Conservation (phyloP, 495 filamentous ascomycete genomes). For the Trichoderma gamsii region DNA sequence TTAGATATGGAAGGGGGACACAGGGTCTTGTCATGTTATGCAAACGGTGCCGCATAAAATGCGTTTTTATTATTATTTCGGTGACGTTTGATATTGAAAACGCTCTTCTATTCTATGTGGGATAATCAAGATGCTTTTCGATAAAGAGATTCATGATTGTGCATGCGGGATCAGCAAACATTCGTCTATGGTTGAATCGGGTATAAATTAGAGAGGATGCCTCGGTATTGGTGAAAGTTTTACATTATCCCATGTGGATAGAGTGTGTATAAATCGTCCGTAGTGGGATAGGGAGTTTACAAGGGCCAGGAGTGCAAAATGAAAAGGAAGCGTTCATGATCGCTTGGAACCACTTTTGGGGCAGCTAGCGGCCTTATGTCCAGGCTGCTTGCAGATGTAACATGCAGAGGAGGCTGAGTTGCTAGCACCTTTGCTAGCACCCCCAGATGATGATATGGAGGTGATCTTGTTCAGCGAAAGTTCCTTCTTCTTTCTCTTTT, state of each 20-base stretch:
- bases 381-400: conserved; percentile 26
- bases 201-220: background rate
- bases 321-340: background rate
- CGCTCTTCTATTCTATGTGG: too few relatives aligned
- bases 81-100: too few relatives aligned
- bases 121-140: background rate
- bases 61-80: too few relatives aligned
- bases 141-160: background rate
- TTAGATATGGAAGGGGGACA: too few relatives aligned
- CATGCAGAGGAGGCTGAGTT: conserved; percentile 20
- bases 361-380: conserved; percentile 27
- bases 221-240: background rate
- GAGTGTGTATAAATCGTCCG: background rate
- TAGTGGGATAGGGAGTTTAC: background rate
- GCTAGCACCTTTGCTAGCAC: background rate
- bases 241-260: background rate
- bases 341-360: conserved; percentile 21
- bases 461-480: conserved; percentile 50
- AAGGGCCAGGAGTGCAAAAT: background rate
- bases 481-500: conserved; percentile 50
- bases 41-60: too few relatives aligned
- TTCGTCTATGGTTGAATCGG: background rate
- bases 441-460: conserved; percentile 38
- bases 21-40: too few relatives aligned
- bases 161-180: background rate